Evolutionary conservation across 2,329 filamentous ascomycete species (phyloP).

Genomic region (Curvularia verruculosa): DNA sequence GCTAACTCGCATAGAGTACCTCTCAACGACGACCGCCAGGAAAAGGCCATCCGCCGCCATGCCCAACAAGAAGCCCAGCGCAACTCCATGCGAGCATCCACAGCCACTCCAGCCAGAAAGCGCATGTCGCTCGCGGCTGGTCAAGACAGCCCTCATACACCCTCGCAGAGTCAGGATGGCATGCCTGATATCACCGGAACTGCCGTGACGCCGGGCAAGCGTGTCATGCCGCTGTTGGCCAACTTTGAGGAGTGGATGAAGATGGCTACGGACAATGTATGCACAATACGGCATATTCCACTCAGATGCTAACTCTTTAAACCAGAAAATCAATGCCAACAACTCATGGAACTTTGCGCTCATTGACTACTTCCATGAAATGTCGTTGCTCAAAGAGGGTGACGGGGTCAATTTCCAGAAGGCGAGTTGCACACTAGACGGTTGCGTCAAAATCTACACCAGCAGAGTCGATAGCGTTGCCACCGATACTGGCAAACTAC

Average conservation of each 20-base stretch:
- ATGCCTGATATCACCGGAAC: slow-evolving; percentile 68
- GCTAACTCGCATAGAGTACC: slow-evolving; percentile 69
- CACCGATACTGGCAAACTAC: slow-evolving; percentile 91
- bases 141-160: slow-evolving; percentile 58
- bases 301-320: slow-evolving; percentile 17
- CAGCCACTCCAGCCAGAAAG: slow-evolving; percentile 72
- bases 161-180: slow-evolving; percentile 56
- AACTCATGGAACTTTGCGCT: slow-evolving; percentile 99
- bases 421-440: slow-evolving; percentile 94
- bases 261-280: slow-evolving; percentile 92
- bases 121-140: slow-evolving; percentile 61
- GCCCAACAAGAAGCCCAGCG: slow-evolving; percentile 88
- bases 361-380: slow-evolving; percentile 99
- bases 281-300: neutral
- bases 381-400: slow-evolving; percentile 95
- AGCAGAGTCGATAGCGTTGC: slow-evolving; percentile 98
- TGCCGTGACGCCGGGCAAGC: slow-evolving; percentile 92
- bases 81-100: slow-evolving; percentile 83
- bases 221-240: slow-evolving; percentile 83
- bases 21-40: slow-evolving; percentile 91
- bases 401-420: slow-evolving; percentile 99
- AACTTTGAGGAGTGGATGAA: slow-evolving; percentile 99
- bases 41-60: slow-evolving; percentile 89
- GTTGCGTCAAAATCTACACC: slow-evolving; percentile 99
- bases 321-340: slow-evolving; percentile 79